Conservation (phyloP, 768 basidiomycete genomes). For the Auriscalpium orientale region DNA sequence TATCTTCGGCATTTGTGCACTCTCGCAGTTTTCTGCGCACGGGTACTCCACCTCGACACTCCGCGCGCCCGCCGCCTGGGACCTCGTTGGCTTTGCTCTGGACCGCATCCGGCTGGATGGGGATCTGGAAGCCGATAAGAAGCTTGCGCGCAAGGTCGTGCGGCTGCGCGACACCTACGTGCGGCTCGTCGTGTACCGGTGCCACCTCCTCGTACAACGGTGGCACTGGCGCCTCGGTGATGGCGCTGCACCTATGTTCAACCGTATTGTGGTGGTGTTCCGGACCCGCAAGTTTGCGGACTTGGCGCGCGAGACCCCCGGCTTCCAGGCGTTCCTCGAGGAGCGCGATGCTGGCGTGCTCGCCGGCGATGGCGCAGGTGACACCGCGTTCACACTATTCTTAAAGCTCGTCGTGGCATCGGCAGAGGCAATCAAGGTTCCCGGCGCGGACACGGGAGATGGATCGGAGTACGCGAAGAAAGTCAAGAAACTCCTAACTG, state of each 20-base stretch:
- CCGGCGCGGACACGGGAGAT: conserved; percentile 17
- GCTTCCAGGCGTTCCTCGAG: conserved; percentile 68
- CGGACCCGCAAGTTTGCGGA: conserved; percentile 69
- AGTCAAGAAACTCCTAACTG: conserved; percentile 61
- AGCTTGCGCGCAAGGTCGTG: conserved; percentile 29
- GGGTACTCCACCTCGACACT: conserved; percentile 35
- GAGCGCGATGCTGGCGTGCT: conserved; percentile 47
- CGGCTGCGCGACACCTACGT: conserved; percentile 65
- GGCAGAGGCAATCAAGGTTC: conserved; percentile 29
- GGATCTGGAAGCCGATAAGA: conserved; percentile 35
- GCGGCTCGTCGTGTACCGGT: conserved; percentile 59
- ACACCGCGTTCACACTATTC: conserved; percentile 74
- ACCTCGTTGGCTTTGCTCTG: conserved; percentile 49
- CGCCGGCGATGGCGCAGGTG: conserved; percentile 39
- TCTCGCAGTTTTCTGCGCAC: conserved; percentile 70
- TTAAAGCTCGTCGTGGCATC: conserved; percentile 76
- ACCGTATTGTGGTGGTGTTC: conserved; percentile 64
- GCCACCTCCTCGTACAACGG: conserved; percentile 60
- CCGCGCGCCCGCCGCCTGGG: conserved; percentile 57
- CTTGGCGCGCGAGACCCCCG: conserved; percentile 49
- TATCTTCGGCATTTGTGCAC: conserved; percentile 58
- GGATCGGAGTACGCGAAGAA: conserved; percentile 28
- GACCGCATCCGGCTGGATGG: conserved; percentile 49
- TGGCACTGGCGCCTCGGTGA: conserved; percentile 74
- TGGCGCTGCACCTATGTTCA: conserved; percentile 50